phyloP scores from a whole-genome alignment of 2,329 filamentous ascomycete genomes.

The Aspergillus japonicus region DNA sequence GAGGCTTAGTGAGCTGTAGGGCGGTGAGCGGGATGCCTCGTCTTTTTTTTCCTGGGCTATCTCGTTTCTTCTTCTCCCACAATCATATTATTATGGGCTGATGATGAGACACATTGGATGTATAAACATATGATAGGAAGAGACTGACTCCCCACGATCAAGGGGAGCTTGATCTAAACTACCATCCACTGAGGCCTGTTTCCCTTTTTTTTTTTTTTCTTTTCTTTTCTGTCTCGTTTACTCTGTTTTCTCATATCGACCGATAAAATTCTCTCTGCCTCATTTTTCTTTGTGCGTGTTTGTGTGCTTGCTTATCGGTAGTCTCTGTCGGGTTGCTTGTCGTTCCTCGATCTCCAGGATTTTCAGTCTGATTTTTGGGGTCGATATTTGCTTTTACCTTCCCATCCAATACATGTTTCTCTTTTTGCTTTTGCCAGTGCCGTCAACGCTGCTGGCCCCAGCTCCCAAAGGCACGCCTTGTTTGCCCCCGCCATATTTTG shows the following conservation, averaged over 20 bases:
- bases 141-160: conserved; percentile 42
- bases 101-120: conserved; percentile 46
- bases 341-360: background rate
- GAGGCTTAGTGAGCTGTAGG: background rate
- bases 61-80: conserved; percentile 20
- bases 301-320: background rate
- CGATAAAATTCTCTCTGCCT: background rate
- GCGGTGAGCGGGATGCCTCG: conserved; percentile 6
- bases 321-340: background rate
- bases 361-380: background rate
- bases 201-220: conserved; percentile 11
- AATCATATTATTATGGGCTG: conserved; percentile 27
- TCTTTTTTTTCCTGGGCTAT: conserved; percentile 12
- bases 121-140: conserved; percentile 47
- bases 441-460: background rate
- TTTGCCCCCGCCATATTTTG: background rate
- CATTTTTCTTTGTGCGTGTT: background rate
- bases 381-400: background rate
- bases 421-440: background rate
- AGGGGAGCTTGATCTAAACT: conserved; percentile 41
- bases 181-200: conserved; percentile 44
- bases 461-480: background rate
- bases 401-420: too few species aligned
- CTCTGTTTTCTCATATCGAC: background rate
- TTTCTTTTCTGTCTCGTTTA: conserved; percentile 10